These are phyloP conservation scores for Acrocalymma vagum DNA, from an alignment of 2,329 filamentous ascomycete genomes.

Conservation along the genomic window DNA sequence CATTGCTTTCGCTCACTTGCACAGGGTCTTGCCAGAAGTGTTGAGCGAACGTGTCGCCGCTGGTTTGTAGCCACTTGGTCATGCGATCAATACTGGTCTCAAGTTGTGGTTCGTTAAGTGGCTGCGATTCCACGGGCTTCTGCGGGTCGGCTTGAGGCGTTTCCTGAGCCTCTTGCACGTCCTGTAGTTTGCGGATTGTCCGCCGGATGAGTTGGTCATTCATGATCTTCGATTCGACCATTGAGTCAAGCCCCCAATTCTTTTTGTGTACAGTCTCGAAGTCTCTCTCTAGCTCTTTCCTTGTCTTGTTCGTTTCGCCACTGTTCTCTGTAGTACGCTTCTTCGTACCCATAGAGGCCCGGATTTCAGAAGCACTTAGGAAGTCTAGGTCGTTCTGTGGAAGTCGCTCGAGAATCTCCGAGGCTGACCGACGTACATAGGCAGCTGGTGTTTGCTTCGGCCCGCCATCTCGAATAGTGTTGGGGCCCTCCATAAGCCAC, in stretches of 20 bases:
- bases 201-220: constrained; percentile 41
- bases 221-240: constrained; percentile 33
- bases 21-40: constrained; percentile 44
- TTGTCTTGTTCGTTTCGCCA: constrained; percentile 22
- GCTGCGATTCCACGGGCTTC: neutral
- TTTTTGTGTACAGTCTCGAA: constrained; percentile 25
- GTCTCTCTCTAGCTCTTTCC: constrained; percentile 36
- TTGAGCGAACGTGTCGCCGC: constrained; percentile 31
- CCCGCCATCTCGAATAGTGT: neutral
- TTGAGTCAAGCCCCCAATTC: constrained; percentile 22
- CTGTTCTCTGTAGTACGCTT: constrained; percentile 13
- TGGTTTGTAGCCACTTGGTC: constrained; percentile 37
- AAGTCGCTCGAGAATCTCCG: constrained; percentile 39
- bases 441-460: neutral
- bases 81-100: constrained; percentile 39
- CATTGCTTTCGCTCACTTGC: too few species aligned
- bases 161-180: constrained; percentile 11
- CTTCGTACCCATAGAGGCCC: constrained; percentile 51
- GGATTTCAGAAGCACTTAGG: constrained; percentile 51
- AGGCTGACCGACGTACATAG: constrained; percentile 21
- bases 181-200: constrained; percentile 26
- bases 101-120: constrained; percentile 8
- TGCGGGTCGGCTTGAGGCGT: neutral
- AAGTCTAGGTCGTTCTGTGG: constrained; percentile 51
- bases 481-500: constrained; percentile 1